Evolutionary conservation across 345 rosid genomes (phyloP).

Genomic region (Gossypium herbaceum): DNA sequence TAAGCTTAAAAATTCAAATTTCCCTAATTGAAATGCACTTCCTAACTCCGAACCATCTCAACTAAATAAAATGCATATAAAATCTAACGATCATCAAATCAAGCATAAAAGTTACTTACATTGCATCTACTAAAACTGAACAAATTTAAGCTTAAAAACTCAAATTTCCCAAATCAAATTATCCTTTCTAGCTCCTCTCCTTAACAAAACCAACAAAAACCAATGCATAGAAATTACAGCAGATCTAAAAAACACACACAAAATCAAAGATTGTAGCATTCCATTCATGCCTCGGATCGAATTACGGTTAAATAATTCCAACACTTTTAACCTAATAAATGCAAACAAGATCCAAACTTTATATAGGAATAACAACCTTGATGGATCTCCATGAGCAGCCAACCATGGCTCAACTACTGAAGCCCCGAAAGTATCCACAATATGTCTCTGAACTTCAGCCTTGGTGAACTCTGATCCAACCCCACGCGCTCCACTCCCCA

Average conservation of each 20-base stretch:
- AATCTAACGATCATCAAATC: neutral
- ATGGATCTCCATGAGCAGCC: constrained; percentile 88
- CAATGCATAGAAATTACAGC: neutral
- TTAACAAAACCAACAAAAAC: neutral
- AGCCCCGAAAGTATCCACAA: constrained; percentile 78
- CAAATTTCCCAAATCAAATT: neutral
- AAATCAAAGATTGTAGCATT: neutral
- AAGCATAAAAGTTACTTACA: neutral
- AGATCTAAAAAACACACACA: neutral
- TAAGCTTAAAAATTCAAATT: neutral
- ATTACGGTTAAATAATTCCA: neutral
- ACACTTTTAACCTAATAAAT: neutral
- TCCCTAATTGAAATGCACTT: neutral
- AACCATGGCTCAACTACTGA: constrained; percentile 97
- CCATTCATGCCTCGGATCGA: neutral
- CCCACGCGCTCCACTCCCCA: constrained; percentile 38
- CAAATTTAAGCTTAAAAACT: neutral
- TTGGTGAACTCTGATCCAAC: constrained; percentile 54
- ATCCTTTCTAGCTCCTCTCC: neutral
- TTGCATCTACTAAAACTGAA: neutral
- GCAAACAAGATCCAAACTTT: constrained; percentile 10
- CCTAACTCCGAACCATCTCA: neutral
- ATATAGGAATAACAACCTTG: constrained; percentile 47
- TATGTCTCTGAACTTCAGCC: constrained; percentile 53
- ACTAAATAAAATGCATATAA: neutral